These are phyloP conservation scores for Fusarium sp. DNA, from an alignment of 2,329 filamentous ascomycete species.

Conservation along the genomic window DNA sequence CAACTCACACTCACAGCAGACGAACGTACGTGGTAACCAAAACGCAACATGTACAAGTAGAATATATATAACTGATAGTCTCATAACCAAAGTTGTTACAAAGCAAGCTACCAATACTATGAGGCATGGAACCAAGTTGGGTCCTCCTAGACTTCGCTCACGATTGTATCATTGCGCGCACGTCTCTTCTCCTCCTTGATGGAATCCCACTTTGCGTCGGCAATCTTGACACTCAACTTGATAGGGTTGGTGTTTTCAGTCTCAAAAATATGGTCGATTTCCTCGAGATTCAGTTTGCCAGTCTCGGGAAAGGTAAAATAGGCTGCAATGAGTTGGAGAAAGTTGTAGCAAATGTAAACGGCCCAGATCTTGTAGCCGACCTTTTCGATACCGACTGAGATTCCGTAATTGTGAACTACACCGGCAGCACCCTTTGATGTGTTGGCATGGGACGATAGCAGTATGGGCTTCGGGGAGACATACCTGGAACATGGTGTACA, in stretches of 20 bases:
- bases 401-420: slow-evolving; percentile 40
- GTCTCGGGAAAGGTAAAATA: slow-evolving; percentile 42
- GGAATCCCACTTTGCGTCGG: slow-evolving; percentile 27
- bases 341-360: slow-evolving; percentile 39
- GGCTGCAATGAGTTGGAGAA: slow-evolving; percentile 28
- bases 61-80: too few relatives aligned
- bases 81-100: too few relatives aligned
- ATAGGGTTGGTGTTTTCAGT: slow-evolving; percentile 29
- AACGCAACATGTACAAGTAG: too few relatives aligned
- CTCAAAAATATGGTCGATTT: slow-evolving; percentile 43
- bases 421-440: slow-evolving; percentile 27
- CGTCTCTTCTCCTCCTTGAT: slow-evolving; percentile 27
- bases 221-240: slow-evolving; percentile 27
- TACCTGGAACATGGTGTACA: slow-evolving; percentile 41
- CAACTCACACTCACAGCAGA: too few relatives aligned
- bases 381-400: slow-evolving; percentile 34
- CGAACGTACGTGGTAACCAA: too few relatives aligned
- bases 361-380: slow-evolving; percentile 42
- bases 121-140: too few relatives aligned
- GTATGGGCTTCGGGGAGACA: rapidly evolving
- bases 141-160: not conserved
- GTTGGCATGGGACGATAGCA: not conserved
- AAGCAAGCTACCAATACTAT: too few relatives aligned
- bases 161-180: not conserved
- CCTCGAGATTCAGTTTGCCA: slow-evolving; percentile 37